Base-by-base conservation (phyloP, 2,329 filamentous ascomycete species). In the Exophiala aquamarina region DNA sequence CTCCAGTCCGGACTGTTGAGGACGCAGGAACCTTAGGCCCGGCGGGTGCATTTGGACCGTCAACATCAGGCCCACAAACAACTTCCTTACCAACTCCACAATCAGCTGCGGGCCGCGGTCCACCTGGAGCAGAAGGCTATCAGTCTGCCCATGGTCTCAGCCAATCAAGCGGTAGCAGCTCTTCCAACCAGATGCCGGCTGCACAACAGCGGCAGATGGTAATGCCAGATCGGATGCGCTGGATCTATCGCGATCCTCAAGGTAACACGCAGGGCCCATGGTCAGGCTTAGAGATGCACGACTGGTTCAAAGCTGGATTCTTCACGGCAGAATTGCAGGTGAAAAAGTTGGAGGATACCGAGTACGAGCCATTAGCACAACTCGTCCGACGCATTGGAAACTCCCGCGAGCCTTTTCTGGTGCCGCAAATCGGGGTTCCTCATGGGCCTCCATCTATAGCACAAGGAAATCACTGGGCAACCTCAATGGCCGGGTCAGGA, bases 231-330 rank as follows among this genome's bases (percentile, higher is more conserved):
- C 81, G 94, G 11, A 98, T 98, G 90, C 81, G 92, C 60, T 98
- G 93, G 93, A 92, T 96, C 14, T 98, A 98, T 65, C 84, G 94
- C 42, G 93, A 98, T 64, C 93, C 93, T 4, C 89, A 95, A 64
- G 90, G 90, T 17, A 86, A 89, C 53, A 85, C 89, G 4, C 93
- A 98, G 64, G 93, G 93, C 0, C 93, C 93, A 0, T 98, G 93
- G 70, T 96, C 90, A 31, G 93, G 93, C 1, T 73, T 98, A 40
- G 93, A 98, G 69, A 98, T 98, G 93, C 94, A 98, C 59, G 94
- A 98, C 61, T 98, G 93, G 93, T 98, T 97, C 71, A 97, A 97
- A 67, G 92, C 91, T 29, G 91, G 92, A 36, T 98, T 97, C 72
- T 98, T 98, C 70, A 95, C 89, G 0, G 85, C 92, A 0, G 92